Conservation (phyloP, 805 yeast species). For the Metschnikowia vanudenii region DNA sequence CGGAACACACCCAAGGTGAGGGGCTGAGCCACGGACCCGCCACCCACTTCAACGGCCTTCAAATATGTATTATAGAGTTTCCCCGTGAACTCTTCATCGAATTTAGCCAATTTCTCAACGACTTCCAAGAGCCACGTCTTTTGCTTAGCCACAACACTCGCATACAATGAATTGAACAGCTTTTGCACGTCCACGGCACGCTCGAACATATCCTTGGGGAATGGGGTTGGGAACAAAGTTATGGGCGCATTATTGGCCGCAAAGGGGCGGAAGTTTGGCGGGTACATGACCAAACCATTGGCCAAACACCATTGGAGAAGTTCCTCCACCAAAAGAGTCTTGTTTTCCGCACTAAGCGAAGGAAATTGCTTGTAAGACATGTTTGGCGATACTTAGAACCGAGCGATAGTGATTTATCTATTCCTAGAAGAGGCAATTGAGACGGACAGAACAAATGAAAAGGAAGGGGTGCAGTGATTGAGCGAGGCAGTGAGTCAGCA, state of each 20-base stretch:
- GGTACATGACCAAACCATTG: slow-evolving; percentile 82
- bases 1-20: slow-evolving; percentile 82
- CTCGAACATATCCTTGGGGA: slow-evolving; percentile 65
- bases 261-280: slow-evolving; percentile 49
- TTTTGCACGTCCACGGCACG: slow-evolving; percentile 66
- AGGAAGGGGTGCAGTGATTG: not conserved
- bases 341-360: slow-evolving; percentile 26
- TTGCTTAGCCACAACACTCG: slow-evolving; percentile 54
- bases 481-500: not conserved
- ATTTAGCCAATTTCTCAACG: slow-evolving; percentile 51
- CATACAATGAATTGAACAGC: slow-evolving; percentile 71
- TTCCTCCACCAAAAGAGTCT: slow-evolving; percentile 39
- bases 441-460: too few relatives aligned
- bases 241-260: slow-evolving; percentile 74
- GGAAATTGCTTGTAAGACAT: slow-evolving; percentile 34
- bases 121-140: slow-evolving; percentile 62
- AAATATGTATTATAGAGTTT: slow-evolving; percentile 62
- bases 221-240: slow-evolving; percentile 88
- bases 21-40: slow-evolving; percentile 51
- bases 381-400: too few relatives aligned
- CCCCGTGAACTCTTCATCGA: slow-evolving; percentile 80
- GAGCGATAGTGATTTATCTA: too few relatives aligned
- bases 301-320: slow-evolving; percentile 74
- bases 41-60: slow-evolving; percentile 46
- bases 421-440: too few relatives aligned